These are phyloP conservation scores for Psilocybe tampanensis DNA, from an alignment of 768 basidiomycete species.

Conservation along the genomic window DNA sequence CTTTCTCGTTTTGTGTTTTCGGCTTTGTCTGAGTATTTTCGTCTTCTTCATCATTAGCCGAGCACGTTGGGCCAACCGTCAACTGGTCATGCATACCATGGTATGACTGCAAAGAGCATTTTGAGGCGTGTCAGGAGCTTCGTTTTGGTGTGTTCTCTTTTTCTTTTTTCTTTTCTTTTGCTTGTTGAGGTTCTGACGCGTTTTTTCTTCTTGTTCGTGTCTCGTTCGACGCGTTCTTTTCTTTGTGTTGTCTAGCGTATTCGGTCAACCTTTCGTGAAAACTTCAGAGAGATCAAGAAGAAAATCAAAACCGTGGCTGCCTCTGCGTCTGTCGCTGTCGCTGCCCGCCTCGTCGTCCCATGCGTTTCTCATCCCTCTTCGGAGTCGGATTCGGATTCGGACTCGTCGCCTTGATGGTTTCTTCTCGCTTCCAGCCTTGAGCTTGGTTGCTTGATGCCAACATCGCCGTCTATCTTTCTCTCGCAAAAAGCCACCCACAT, in stretches of 20 bases:
- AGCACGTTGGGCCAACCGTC: neutral
- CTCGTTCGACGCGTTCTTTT: neutral
- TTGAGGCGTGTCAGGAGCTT: slow-evolving; percentile 4
- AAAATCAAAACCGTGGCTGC: neutral
- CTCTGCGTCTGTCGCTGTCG: neutral
- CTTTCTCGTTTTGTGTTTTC: too few species aligned
- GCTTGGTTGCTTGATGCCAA: too few species aligned
- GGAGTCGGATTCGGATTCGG: too few species aligned
- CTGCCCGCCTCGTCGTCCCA: too few species aligned
- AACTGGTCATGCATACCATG: slow-evolving; percentile 1
- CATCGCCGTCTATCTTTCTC: too few species aligned
- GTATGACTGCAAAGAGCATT: neutral
- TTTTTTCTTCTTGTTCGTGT: too few species aligned
- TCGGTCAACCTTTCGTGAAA: slow-evolving; percentile 4
- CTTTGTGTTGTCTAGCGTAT: slow-evolving; percentile 1
- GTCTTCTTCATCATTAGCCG: neutral
- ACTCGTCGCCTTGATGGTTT: too few species aligned
- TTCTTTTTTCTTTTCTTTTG: neutral
- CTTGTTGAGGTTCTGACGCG: neutral
- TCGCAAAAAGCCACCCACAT: too few species aligned
- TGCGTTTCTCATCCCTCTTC: too few species aligned
- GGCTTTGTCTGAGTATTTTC: neutral
- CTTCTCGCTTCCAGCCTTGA: too few species aligned
- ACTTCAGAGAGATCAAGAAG: neutral
- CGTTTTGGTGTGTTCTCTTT: slow-evolving; percentile 4